Conservation (phyloP, 2,329 filamentous ascomycete genomes). For the Aphanocladium album region DNA sequence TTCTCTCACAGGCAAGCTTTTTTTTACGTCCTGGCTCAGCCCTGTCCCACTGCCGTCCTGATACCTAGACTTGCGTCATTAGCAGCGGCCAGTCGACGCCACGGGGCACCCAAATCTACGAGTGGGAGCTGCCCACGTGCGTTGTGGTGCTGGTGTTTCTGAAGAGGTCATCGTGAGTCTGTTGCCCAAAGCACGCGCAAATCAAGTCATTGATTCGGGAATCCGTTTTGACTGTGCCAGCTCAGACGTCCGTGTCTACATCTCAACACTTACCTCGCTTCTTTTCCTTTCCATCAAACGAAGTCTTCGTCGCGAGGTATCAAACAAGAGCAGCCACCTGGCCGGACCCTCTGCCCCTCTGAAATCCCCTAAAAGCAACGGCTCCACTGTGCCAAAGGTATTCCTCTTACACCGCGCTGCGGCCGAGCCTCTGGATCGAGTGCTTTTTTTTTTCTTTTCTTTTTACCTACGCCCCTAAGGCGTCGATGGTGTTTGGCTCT, state of each 20-base stretch:
- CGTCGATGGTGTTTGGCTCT: too few relatives aligned
- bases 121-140: conserved; percentile 10
- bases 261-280: background rate
- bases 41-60: background rate
- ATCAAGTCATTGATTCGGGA: too few relatives aligned
- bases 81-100: background rate
- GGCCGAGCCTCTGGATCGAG: too few relatives aligned
- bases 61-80: conserved; percentile 7
- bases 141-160: background rate
- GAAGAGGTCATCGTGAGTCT: background rate
- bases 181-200: background rate
- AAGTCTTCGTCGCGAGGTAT: too few relatives aligned
- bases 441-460: too few relatives aligned
- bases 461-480: too few relatives aligned
- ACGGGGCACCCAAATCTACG: background rate
- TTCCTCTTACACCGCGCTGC: conserved; percentile 4
- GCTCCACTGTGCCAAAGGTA: background rate
- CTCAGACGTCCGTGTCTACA: too few relatives aligned
- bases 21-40: background rate
- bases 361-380: background rate
- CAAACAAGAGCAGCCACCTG: background rate
- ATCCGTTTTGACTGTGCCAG: too few relatives aligned
- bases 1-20: too few relatives aligned
- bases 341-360: conserved; percentile 5
- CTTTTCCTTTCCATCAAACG: background rate